Conservation (phyloP, 129 eudicot species). For the Flaveria trinervia region DNA sequence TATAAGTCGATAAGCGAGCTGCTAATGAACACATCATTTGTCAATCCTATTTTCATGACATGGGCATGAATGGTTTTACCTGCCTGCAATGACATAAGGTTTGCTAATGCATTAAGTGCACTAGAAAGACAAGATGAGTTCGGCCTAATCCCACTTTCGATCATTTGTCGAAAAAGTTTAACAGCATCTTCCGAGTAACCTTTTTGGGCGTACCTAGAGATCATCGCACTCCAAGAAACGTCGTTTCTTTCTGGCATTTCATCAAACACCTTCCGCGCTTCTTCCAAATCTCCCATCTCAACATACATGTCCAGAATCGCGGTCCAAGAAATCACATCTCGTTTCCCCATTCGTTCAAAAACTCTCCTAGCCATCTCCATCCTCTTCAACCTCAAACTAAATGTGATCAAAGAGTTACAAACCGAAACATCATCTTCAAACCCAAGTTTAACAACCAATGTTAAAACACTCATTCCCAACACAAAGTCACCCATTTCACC, state of each 20-base stretch:
- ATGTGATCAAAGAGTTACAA: constrained; percentile 62
- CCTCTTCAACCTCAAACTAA: constrained; percentile 47
- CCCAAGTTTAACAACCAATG: constrained; percentile 54
- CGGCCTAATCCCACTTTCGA: constrained; percentile 40
- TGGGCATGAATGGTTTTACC: constrained; percentile 64
- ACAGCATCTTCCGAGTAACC: constrained; percentile 62
- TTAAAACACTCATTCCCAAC: constrained; percentile 47
- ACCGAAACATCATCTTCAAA: constrained; percentile 51
- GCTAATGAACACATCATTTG: constrained; percentile 45
- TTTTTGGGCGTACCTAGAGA: constrained; percentile 65
- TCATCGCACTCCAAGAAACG: constrained; percentile 86
- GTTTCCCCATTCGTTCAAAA: constrained; percentile 55
- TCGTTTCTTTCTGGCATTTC: constrained; percentile 77
- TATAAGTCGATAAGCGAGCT: constrained; percentile 61
- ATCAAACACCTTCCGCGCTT: constrained; percentile 71
- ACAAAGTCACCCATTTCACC: constrained; percentile 44
- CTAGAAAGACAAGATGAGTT: constrained; percentile 71
- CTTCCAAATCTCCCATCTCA: constrained; percentile 56
- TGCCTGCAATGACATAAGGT: constrained; percentile 47
- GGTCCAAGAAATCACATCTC: constrained; percentile 84
- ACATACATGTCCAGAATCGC: constrained; percentile 66
- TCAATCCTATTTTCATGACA: constrained; percentile 49
- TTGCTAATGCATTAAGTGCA: constrained; percentile 52
- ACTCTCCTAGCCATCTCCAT: constrained; percentile 43
- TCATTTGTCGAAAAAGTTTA: constrained; percentile 53